Evolutionary conservation across 2,329 filamentous ascomycete genomes (phyloP).

Genomic region (Diaporthe sp.): DNA sequence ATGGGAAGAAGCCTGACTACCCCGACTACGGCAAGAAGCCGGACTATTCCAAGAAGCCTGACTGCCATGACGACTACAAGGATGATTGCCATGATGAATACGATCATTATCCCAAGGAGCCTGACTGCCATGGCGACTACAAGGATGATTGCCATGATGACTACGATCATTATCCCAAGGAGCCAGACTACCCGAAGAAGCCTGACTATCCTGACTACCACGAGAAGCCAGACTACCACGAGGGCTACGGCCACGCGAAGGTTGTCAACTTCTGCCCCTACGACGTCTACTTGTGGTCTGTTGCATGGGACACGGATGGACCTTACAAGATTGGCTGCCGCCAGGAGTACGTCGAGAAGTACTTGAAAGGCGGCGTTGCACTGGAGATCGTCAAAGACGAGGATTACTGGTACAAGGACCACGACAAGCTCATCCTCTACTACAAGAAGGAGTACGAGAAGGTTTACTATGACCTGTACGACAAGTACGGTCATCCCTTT

Average conservation of each 20-base stretch:
- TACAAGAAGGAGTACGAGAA: constrained; percentile 33
- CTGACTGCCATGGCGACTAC: not conserved
- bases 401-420: constrained; percentile 24
- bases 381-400: constrained; percentile 35
- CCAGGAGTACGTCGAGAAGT: constrained; percentile 36
- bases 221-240: not conserved
- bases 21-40: not conserved
- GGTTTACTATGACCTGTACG: constrained; percentile 37
- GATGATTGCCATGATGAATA: not conserved
- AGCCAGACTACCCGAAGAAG: constrained; percentile 29
- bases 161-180: not conserved
- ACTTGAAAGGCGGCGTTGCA: constrained; percentile 36
- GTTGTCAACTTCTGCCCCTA: constrained; percentile 37
- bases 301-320: constrained; percentile 36
- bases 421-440: constrained; percentile 37
- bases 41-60: not conserved
- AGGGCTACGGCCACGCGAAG: constrained; percentile 33
- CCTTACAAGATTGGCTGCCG: constrained; percentile 38
- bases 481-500: constrained; percentile 37
- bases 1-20: constrained; percentile 8
- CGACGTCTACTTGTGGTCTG: constrained; percentile 38
- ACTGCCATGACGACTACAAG: not conserved
- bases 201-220: not conserved
- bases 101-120: not conserved
- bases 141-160: not conserved